phyloP scores from a whole-genome alignment of 257 asterid genomes.

The Ajuga chamaepitys region DNA sequence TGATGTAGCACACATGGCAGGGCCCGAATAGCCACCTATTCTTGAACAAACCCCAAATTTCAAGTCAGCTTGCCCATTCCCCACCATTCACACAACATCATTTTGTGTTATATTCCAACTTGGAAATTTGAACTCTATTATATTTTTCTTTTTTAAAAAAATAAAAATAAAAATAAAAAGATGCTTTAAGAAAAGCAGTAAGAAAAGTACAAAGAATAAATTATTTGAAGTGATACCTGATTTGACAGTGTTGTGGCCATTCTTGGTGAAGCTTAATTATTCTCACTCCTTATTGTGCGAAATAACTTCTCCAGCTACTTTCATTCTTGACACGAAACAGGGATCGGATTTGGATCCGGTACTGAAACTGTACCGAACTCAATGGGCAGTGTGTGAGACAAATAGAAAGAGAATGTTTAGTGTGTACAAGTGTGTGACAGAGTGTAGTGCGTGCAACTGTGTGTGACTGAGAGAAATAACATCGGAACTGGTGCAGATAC shows the following conservation, averaged over 20 bases:
- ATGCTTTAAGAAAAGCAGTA: conserved; percentile 3
- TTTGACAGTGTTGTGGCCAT: conserved; percentile 22
- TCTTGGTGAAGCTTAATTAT: background rate
- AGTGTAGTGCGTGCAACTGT: too few relatives aligned
- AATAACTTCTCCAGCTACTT: background rate
- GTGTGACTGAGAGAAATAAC: too few relatives aligned
- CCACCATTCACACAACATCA: conserved; percentile 9
- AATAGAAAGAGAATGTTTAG: too few relatives aligned
- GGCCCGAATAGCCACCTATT: conserved; percentile 12
- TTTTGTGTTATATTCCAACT: conserved; percentile 4
- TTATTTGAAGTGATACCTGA: conserved; percentile 38
- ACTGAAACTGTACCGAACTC: too few relatives aligned
- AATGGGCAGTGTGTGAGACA: too few relatives aligned
- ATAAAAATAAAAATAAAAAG: background rate
- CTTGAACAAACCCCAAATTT: conserved; percentile 19
- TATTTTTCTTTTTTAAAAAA: too few relatives aligned
- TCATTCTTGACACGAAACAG: background rate
- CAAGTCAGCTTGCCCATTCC: conserved; percentile 33
- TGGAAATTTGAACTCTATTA: background rate
- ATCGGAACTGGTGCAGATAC: too few relatives aligned
- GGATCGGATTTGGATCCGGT: too few relatives aligned
- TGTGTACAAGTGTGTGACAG: too few relatives aligned
- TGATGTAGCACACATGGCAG: conserved; percentile 25
- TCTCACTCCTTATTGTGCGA: background rate
- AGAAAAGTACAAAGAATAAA: background rate